Base-by-base conservation (phyloP, 2,329 filamentous ascomycete genomes). In the Colletotrichum camelliae region DNA sequence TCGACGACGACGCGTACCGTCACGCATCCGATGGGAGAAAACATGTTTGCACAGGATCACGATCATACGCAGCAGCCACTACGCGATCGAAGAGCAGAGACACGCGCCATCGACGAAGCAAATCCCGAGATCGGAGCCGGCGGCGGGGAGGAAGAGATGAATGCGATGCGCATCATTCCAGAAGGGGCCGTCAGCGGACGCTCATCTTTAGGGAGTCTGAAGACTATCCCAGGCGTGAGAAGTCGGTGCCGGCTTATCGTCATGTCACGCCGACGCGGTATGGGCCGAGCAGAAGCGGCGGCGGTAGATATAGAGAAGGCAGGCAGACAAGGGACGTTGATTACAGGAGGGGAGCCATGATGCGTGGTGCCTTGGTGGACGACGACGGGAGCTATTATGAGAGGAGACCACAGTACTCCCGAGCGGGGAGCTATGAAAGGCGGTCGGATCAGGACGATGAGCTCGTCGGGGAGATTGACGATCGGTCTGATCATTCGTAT, bases 401-500 rank as follows among this genome's bases (percentile, higher is more conserved):
- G 35, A 65, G 60, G 13, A 12, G 16, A 3, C n/a, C 21, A 31
- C 13, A 21, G 18, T 13, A 2, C 33, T 7, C 16, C 29, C 37
- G 72, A 31, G 29, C 37, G 29, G 31, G 61, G 57, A 77, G 72
- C 24, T 66, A 35, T 24, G 72, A 70, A 5, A 33, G 74, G 61
- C 69, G 74, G 13, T 70, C 52, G 48, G 71, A 75, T 52, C 21
- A 24, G 27, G 24, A 27, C 24, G 66, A 62, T 18, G 71, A 74
- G 1, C 61, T 52, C 39, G 55, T 70, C n/a, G 71, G 72, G n/a
- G 66, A 74, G 39, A 69, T 74, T 43, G 74, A 74, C 10, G 55
- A 74, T 24, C 24, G 24, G 15, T 61, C 61, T 10, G 52, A 70
- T 33, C 52, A 62, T 31, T 74, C 72, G 21, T 74, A 74, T 27